Evolutionary conservation across 129 eudicot species (phyloP), one percentile per base, ranked within the genome.

Genomic region (Centella asiatica): DNA sequence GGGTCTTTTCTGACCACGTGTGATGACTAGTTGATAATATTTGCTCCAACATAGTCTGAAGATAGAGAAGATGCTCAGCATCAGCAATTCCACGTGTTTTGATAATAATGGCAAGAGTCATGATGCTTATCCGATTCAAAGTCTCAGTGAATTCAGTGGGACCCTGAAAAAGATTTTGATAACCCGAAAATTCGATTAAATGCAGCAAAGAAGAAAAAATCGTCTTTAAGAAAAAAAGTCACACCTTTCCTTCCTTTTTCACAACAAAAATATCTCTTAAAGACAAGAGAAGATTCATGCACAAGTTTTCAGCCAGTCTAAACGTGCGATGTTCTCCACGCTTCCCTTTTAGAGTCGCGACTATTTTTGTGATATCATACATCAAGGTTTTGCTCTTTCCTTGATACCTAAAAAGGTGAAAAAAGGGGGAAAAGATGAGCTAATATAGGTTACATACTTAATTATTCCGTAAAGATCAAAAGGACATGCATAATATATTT

Each of bases 271-370:
- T 84, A 23, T 92, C 98, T 65, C 90, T 82, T 67, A 87, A 63
- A 65, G 98, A 87, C 60, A 84, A 62, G 40, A 92, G 78, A 42
- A 92, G 92, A 83, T 92, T 92, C 88, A 87, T 82, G 86, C 98
- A 92, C 67, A 92, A 83, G 66, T 92, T 92, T 66, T 92, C 98
- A 25, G 96, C 95, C 77, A 92, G 74, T 74, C 98, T 80, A 40
- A 92, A 92, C 10, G 79, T 69, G 57, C 98, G 98, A 82, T 92
- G 98, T 73, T 92, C 98, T 57, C 98, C 98, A 13, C 95, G 96
- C 60, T 92, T 92, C 56, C 90, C 98, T 79, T 87, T 92, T 68
- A 92, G 72, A 29, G 95, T 80, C 50, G 86, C 76, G 73, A 92
- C 78, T 64, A 92, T 82, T 84, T 87, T 92, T 18, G 96, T 83